Percentiles rank a stretch among this genome's conserved stretches.
Evolutionary conservation across 2,329 filamentous ascomycete genomes (phyloP).

Genomic region (Paecilomyces fulvus): DNA sequence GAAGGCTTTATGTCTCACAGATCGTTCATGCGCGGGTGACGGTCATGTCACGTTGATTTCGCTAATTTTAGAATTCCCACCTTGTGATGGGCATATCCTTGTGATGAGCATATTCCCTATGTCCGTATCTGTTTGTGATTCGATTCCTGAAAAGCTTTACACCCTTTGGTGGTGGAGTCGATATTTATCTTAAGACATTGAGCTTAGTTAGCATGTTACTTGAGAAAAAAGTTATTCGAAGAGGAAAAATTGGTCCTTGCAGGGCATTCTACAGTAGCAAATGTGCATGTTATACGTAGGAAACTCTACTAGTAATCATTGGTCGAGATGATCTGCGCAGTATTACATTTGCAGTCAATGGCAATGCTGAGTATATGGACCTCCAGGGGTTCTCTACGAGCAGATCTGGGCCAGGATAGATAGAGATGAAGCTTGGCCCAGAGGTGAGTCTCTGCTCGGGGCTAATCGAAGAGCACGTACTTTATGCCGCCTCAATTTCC

Average conservation of each 20-base stretch:
- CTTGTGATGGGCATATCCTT: constrained; percentile 1
- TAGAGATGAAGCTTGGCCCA: background rate
- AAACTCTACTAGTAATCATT: no score
- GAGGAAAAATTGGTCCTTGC: background rate
- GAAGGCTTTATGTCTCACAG: constrained; percentile 5
- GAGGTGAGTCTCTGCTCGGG: background rate
- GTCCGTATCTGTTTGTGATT: background rate
- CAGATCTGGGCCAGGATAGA: no score
- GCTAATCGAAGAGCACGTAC: background rate
- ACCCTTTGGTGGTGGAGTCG: background rate
- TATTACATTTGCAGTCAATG: no score
- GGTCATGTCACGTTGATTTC: background rate
- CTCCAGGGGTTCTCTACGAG: no score
- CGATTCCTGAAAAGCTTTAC: background rate
- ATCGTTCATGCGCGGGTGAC: background rate
- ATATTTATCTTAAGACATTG: background rate
- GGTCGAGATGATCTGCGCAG: no score
- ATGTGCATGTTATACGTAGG: no score
- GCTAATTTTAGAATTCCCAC: constrained; percentile 1
- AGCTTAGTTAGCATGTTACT: background rate
- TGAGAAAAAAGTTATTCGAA: background rate
- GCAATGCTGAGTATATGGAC: no score
- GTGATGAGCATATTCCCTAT: background rate
- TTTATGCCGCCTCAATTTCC: background rate
- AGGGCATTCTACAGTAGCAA: no score